These are phyloP conservation scores for Begonia loranthoides DNA, from an alignment of 306 rosid species.

Conservation along the genomic window DNA sequence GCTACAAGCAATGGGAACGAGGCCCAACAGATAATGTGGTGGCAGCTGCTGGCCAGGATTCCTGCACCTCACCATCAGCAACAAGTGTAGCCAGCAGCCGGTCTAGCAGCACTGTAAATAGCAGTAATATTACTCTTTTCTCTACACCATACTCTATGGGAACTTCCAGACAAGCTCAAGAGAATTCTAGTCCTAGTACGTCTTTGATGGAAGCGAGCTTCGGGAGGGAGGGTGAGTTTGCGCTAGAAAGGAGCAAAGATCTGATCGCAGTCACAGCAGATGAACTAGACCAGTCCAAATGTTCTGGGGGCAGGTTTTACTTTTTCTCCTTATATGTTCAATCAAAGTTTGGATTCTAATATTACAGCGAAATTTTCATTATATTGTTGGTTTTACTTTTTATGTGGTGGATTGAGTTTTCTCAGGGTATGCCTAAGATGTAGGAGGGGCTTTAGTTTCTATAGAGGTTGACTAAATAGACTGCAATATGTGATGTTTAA, in stretches of 20 bases:
- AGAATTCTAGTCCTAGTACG: conserved; percentile 29
- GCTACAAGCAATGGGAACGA: conserved; percentile 74
- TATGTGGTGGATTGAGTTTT: too few species aligned
- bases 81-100: conserved; percentile 47
- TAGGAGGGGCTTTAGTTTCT: too few species aligned
- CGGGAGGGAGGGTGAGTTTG: conserved; percentile 26
- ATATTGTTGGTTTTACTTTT: too few species aligned
- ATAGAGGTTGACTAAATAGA: too few species aligned
- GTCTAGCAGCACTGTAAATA: conserved; percentile 49
- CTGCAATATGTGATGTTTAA: too few species aligned
- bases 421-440: too few species aligned
- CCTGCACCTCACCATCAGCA: conserved; percentile 39
- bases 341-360: too few species aligned
- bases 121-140: conserved; percentile 49
- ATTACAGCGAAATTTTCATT: too few species aligned
- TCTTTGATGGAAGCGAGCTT: conserved; percentile 28
- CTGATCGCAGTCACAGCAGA: conserved; percentile 27
- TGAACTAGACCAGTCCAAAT: conserved; percentile 20
- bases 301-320: conserved; percentile 37
- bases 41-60: conserved; percentile 34
- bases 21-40: conserved; percentile 30
- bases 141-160: conserved; percentile 47
- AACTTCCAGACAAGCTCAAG: conserved; percentile 35
- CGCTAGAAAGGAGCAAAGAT: conserved; percentile 31
- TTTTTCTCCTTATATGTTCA: neutral